A percentile compares a stretch with the other conserved stretches of the same genome.
Evolutionary conservation across 106 monocot genomes (phyloP).

Genomic region (Allium sativum): DNA sequence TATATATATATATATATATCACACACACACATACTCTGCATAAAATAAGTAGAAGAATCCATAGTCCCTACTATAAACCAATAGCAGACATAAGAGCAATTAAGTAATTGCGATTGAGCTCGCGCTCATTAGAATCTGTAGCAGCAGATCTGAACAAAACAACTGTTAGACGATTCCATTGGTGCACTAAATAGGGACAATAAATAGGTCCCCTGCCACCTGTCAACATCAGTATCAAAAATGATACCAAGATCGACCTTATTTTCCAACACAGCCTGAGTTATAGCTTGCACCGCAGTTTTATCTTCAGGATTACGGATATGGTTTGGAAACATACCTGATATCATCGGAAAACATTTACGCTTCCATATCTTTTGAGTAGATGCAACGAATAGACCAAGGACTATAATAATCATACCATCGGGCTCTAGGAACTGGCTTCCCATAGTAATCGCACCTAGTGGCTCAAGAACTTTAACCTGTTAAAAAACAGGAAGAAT

Average conservation of each 20-base stretch:
- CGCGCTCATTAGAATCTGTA: conserved; percentile 75
- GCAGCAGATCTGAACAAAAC: conserved; percentile 76
- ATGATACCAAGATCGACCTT: conserved; percentile 96
- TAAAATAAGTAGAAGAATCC: too few species aligned
- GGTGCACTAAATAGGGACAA: not conserved
- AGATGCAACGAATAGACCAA: not conserved
- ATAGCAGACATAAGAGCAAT: conserved; percentile 97
- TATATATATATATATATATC: too few species aligned
- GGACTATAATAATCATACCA: conserved; percentile 32
- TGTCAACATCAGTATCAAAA: conserved; percentile 99
- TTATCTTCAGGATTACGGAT: conserved; percentile 98
- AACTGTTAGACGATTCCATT: not conserved
- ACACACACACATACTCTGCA: too few species aligned
- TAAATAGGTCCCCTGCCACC: conserved; percentile 25
- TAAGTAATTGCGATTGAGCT: conserved; percentile 84
- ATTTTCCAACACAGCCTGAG: conserved; percentile 74
- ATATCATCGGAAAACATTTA: conserved; percentile 1
- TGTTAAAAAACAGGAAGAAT: conserved; percentile 16
- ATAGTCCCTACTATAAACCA: conserved; percentile 66
- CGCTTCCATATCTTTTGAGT: too few species aligned
- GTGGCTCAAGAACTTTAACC: conserved; percentile 86
- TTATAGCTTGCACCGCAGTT: conserved; percentile 89
- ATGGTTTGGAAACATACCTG: conserved; percentile 96
- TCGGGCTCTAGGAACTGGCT: conserved; percentile 94
- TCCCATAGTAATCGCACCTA: conserved; percentile 80